Evolutionary conservation across 2,329 filamentous ascomycete species (phyloP), one percentile per base, ranked within the genome.

Genomic region (Cercospora nicotianae): DNA sequence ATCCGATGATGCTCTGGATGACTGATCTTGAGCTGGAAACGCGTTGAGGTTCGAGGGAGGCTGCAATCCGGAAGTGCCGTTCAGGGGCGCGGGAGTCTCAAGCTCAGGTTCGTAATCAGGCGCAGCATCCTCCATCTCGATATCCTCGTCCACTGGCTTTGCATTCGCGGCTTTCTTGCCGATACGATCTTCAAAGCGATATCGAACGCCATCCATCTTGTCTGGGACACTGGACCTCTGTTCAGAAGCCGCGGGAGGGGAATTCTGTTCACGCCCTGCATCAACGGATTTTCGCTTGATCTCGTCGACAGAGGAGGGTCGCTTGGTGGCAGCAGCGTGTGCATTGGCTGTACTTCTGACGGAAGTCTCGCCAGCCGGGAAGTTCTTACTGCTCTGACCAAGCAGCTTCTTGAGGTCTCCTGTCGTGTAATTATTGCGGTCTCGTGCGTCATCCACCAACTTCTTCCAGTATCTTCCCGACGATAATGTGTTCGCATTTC

Each of bases 401-500:
- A 91, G 81, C 75, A 90, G 81, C 23, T 74, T 79, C 67, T 83
- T 75, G 1, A 91, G 76, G 75, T 91, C 83, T 12, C 87, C 94
- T 51, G 87, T 85, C 0, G 92, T 97, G 78, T 95, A 97, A 9
- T 90, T 83, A 69, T 91, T 86, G 75, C 95, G 87, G 20, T 81
- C 79, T 74, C 89, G 89, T 5, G 95, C 91, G 80, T 99, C 91
- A 36, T 91, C 86, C 63, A 99, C 92, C 53, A 99, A 85, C 71
- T 90, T 90, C 70, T 87, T 89, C 95, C 96, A 99, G 80, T 93
- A 97, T 76, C 95, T 88, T 68, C 95, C 95, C 76, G 96, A 91
- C 26, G 90, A 84, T 63, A 99, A 85, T 36, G 94, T 93, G 66
- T 90, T 86, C 0, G 95, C 95, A 79, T 98, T 96, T 72, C 95